Evolutionary conservation across 2,329 filamentous ascomycete genomes (phyloP).

Genomic region (Tothia fuscella): DNA sequence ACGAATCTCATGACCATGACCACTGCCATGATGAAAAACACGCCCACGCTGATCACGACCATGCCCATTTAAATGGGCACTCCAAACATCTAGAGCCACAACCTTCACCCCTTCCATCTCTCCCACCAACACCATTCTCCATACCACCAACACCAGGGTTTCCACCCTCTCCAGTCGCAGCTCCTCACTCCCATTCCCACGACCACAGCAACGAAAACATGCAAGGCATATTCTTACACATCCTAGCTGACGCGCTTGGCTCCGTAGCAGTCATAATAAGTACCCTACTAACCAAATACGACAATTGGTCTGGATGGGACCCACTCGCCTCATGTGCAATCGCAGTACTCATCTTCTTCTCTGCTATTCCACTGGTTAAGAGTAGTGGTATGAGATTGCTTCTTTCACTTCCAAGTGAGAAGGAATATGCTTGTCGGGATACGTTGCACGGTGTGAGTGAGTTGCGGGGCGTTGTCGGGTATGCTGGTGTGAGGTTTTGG

Average conservation of each 20-base stretch:
- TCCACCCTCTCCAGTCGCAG: slow-evolving; percentile 12
- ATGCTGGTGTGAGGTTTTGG: slow-evolving; percentile 87
- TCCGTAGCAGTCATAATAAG: slow-evolving; percentile 91
- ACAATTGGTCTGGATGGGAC: slow-evolving; percentile 89
- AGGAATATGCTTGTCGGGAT: slow-evolving; percentile 80
- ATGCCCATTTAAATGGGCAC: slow-evolving; percentile 74
- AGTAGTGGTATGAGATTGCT: slow-evolving; percentile 74
- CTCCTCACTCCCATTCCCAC: slow-evolving; percentile 23
- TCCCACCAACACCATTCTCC: slow-evolving; percentile 13
- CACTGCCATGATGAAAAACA: slow-evolving; percentile 18
- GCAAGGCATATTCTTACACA: slow-evolving; percentile 92
- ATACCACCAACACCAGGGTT: slow-evolving; percentile 10
- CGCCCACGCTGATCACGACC: slow-evolving; percentile 48
- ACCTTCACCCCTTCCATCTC: slow-evolving; percentile 35
- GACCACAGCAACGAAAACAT: slow-evolving; percentile 92
- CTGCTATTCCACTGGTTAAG: slow-evolving; percentile 75
- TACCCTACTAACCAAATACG: slow-evolving; percentile 74
- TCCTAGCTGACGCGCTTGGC: slow-evolving; percentile 86
- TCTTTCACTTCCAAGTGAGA: slow-evolving; percentile 69
- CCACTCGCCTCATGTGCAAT: slow-evolving; percentile 90
- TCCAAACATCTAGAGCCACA: slow-evolving; percentile 12
- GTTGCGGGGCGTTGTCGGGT: slow-evolving; percentile 73
- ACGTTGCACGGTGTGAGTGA: slow-evolving; percentile 72
- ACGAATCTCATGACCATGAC: slow-evolving; percentile 21
- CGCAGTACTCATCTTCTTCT: slow-evolving; percentile 84